Evolutionary conservation across 2,329 filamentous ascomycete genomes (phyloP), one percentile per base, ranked within the genome.

Genomic region (Kalmusia sp.): DNA sequence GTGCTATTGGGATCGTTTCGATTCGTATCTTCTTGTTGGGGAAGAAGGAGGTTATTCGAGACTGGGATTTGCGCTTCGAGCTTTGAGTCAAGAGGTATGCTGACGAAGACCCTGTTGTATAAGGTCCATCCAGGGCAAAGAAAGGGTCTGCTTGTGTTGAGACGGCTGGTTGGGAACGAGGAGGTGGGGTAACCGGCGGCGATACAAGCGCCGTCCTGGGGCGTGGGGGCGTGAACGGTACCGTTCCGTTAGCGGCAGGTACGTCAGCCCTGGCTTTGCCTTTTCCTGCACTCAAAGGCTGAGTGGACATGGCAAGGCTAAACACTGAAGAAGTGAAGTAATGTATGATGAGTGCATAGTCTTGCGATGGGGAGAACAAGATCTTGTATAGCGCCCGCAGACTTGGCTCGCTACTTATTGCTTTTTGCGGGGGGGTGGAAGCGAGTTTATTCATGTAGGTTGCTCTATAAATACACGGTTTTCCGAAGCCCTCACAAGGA

Each of bases 381-480:
- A 14, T 12, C 24, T 47, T 47, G 44, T 47, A 38, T 25, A 37
- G 44, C 28, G 41, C 41, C 41, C 14, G n/a, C 15, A 11, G 19
- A 11, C 22, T 31, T 24, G 27, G 24, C 22, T 47, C 44, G 44
- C 44, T 47, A 35, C 11, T 34, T 27, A 19, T 47, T 28, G 31
- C 44, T 37, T 22, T 27, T 37, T 12, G 22, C 15, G 22, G 33
- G 44, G 19, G 21, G 14, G 15, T 11, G 22, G 33, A 14, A 47
- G 17, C n/a, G 25, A 47, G 11, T 27, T 7, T 22, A 21, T 11
- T 27, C 4, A 17, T 27, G 33, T 33, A 28, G 19, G 22, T 21
- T 47, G 21, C 21, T 17, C 44, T 47, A 47, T 37, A 27, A 37
- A 38, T 47, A n/a, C 14, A 27, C n/a, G n/a, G n/a, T n/a, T n/a